Percentiles rank a stretch among this genome's conserved stretches.
Conservation (phyloP, 2,329 filamentous ascomycete genomes). For the Stagonosporopsis tanaceti region DNA sequence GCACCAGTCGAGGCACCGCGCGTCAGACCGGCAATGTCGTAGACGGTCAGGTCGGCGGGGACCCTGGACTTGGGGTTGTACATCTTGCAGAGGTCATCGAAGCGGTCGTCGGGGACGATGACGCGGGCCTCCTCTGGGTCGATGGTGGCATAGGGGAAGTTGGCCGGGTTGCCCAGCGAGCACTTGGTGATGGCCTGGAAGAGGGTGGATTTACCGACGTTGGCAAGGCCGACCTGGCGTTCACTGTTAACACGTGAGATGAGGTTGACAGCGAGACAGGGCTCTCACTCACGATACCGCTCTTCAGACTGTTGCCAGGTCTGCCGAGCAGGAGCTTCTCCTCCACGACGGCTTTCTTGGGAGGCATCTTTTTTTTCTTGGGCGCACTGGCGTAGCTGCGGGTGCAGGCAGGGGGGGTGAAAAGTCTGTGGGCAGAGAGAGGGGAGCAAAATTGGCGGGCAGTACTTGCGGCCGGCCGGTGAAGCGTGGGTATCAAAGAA, state of each 20-base stretch:
- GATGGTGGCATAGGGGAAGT: constrained; percentile 99
- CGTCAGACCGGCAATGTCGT: constrained; percentile 97
- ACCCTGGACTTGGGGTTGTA: constrained; percentile 98
- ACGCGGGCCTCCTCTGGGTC: constrained; percentile 98
- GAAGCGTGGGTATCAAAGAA: constrained; percentile 62
- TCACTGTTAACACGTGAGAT: constrained; percentile 53
- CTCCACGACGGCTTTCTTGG: constrained; percentile 90
- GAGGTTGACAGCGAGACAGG: constrained; percentile 44
- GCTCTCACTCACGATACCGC: constrained; percentile 88
- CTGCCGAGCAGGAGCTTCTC: constrained; percentile 96
- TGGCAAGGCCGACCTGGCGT: constrained; percentile 90
- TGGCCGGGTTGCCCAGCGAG: constrained; percentile 96
- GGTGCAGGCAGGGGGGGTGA: constrained; percentile 43
- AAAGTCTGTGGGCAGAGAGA: constrained; percentile 49
- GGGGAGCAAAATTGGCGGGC: constrained; percentile 50
- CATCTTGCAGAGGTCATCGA: constrained; percentile 93
- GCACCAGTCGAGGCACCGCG: constrained; percentile 96
- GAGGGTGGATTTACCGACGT: constrained; percentile 98
- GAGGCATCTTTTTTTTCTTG: constrained; percentile 82
- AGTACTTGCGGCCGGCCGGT: constrained; percentile 59
- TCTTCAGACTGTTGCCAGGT: constrained; percentile 98
- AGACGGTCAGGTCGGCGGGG: constrained; percentile 97
- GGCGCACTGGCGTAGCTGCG: constrained; percentile 64
- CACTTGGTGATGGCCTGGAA: constrained; percentile 99
- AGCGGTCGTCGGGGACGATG: constrained; percentile 94